phyloP scores from a whole-genome alignment of 1,139 yeast species.

The Sugiyamaella castrensis region DNA sequence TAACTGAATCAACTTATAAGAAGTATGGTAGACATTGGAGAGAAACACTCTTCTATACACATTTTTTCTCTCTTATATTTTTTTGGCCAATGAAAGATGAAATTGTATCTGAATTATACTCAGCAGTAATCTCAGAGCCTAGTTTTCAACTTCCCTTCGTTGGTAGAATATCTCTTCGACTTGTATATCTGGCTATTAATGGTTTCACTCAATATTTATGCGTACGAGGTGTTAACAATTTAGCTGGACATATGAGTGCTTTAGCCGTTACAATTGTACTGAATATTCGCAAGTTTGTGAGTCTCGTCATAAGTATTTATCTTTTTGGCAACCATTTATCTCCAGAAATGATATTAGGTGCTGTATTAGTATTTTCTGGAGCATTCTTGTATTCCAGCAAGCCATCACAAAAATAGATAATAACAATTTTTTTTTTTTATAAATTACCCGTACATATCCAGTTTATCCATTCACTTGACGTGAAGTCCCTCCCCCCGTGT shows the following conservation, averaged over 20 bases:
- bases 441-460: no score
- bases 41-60: constrained; percentile 60
- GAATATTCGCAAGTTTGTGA: constrained; percentile 57
- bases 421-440: no score
- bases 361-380: constrained; percentile 51
- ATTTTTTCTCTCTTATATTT: constrained; percentile 56
- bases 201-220: constrained; percentile 63
- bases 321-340: constrained; percentile 49
- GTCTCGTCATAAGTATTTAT: constrained; percentile 53
- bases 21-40: constrained; percentile 60
- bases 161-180: constrained; percentile 17
- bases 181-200: constrained; percentile 43
- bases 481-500: no score
- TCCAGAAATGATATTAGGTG: constrained; percentile 44
- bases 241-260: constrained; percentile 57
- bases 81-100: constrained; percentile 41
- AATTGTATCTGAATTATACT: constrained; percentile 19
- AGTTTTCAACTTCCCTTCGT: background rate
- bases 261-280: constrained; percentile 60
- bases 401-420: background rate
- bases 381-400: constrained; percentile 45
- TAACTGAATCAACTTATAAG: constrained; percentile 50
- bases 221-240: constrained; percentile 61
- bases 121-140: constrained; percentile 13
- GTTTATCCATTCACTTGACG: no score